Conservation (phyloP, 73 alveolate species). For the Paraurostyla sp. region DNA sequence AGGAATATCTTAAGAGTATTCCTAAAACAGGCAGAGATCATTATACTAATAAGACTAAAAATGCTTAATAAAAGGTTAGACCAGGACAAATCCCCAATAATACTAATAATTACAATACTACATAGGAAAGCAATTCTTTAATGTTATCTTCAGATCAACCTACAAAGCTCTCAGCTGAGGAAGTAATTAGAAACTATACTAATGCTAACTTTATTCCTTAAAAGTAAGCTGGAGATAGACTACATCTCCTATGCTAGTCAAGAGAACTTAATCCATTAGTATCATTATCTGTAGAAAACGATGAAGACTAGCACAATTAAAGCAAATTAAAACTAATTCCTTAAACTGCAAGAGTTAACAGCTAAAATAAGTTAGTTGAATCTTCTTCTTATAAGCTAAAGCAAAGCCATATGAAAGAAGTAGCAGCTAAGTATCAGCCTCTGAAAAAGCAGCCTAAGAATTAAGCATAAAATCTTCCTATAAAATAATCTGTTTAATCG, state of each 20-base stretch:
- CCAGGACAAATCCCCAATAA: no score
- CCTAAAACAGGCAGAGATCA: slow-evolving; percentile 55
- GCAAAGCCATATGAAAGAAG: neutral
- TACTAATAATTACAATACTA: neutral
- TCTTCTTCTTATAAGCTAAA: neutral
- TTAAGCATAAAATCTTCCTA: no score
- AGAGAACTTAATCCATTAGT: slow-evolving; percentile 53
- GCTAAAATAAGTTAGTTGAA: slow-evolving; percentile 34
- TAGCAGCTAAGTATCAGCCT: neutral
- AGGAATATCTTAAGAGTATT: slow-evolving; percentile 5
- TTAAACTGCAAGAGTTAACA: slow-evolving; percentile 46
- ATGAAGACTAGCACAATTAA: slow-evolving; percentile 6
- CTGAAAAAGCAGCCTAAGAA: slow-evolving; percentile 2
- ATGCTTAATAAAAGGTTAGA: no score
- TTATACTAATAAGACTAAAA: slow-evolving; percentile 14
- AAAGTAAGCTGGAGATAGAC: slow-evolving; percentile 48
- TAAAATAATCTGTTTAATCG: no score
- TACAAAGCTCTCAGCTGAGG: slow-evolving; percentile 45
- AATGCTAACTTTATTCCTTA: slow-evolving; percentile 62
- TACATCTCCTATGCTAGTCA: slow-evolving; percentile 46
- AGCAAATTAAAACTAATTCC: neutral
- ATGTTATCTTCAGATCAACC: slow-evolving; percentile 29
- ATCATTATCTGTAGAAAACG: slow-evolving; percentile 48
- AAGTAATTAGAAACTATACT: slow-evolving; percentile 40
- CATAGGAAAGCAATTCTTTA: neutral